phyloP scores from a whole-genome alignment of 208 protist species.

The Spongospora subterranea region DNA sequence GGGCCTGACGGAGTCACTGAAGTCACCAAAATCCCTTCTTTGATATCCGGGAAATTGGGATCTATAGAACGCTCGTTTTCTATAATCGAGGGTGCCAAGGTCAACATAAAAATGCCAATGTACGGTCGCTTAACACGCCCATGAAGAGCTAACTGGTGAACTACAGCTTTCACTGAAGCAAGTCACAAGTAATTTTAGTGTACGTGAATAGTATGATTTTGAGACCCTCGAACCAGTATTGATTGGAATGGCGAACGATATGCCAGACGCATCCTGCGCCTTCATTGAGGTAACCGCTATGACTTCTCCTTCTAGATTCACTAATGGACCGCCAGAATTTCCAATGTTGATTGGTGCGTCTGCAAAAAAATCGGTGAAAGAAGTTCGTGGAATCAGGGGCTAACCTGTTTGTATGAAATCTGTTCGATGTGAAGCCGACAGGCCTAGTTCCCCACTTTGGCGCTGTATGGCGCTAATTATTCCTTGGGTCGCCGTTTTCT shows the following conservation, averaged over 20 bases:
- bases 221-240: background rate
- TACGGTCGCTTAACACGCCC: background rate
- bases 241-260: background rate
- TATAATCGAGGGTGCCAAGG: slow-evolving; percentile 1
- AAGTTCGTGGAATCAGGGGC: background rate
- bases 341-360: slow-evolving; percentile 28
- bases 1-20: background rate
- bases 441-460: slow-evolving; percentile 29
- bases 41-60: slow-evolving; percentile 30
- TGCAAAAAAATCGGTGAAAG: background rate
- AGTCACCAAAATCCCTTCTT: slow-evolving; percentile 3
- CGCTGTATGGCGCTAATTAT: slow-evolving; percentile 34
- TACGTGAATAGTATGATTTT: background rate
- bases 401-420: slow-evolving; percentile 47
- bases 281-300: slow-evolving; percentile 16
- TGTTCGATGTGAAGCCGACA: background rate
- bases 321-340: slow-evolving; percentile 39
- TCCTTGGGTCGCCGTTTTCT: slow-evolving; percentile 39
- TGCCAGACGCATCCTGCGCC: background rate
- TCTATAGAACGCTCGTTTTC: background rate
- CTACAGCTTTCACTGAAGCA: slow-evolving; percentile 6
- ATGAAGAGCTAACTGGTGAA: background rate
- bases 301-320: background rate
- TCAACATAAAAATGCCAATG: slow-evolving; percentile 15
- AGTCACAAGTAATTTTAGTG: background rate